Evolutionary conservation across 345 rosid genomes (phyloP), one percentile per base, ranked within the genome.

Genomic region (Salix suchowensis): DNA sequence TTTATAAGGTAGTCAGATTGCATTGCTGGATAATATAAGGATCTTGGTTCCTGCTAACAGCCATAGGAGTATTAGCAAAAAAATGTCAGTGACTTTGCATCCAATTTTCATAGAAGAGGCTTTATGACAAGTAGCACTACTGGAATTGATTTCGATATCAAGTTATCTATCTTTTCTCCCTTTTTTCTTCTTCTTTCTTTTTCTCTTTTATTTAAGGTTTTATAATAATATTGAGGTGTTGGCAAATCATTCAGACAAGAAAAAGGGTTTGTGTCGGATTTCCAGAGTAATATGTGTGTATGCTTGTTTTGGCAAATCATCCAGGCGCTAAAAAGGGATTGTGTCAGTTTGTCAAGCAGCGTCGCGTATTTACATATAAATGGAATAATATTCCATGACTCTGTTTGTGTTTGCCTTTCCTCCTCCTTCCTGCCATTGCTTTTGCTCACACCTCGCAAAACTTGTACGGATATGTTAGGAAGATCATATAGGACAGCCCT

Each of bases 121-220:
- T 42, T 83, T 77, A 69, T 79, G 83, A 72, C 86, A 44, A 50
- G 71, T 68, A 61, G 74, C 65, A 60, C 24, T 7, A 7, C 12
- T 54, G 61, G n/a, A 8, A 54, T 54, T 54, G 83, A 81, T 83
- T 64, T 68, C 74, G 80, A 79, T 77, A 76, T 82, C 85, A 64
- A 26, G 52, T 73, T 70, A 60, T 74, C 75, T 54, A 83, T 77
- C 81, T 74, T 68, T 76, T 65, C 62, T 7, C 19, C 10, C 1
- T 58, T 60, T 24, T 13, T 42, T 32, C n/a, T n/a, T 32, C 0
- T 58, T 18, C 1, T 12, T 24, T 37, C 1, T 24, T 23, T 30
- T 14, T 12, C 15, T 18, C 7, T 40, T 42, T 60, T 39, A 6
- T 32, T 8, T 12, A 18, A 21, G 30, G 54, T 68, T 73, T 18